Evolutionary conservation across 1,284 basidiomycete species (phyloP), one percentile per base, ranked within the genome.

Genomic region (Uromyces viciae-fabae): DNA sequence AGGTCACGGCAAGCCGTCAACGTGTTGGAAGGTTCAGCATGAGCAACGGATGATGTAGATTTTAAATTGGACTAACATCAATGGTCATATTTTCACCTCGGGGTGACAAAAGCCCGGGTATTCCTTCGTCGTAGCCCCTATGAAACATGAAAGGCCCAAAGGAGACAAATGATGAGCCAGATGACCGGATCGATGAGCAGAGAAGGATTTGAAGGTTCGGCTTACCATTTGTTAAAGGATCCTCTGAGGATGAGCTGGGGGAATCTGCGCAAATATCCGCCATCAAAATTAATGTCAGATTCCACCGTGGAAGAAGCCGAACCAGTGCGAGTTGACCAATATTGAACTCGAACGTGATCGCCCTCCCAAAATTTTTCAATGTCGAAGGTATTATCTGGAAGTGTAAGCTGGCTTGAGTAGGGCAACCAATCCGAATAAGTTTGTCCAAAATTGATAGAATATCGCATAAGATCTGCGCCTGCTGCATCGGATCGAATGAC

Each of bases 391-490:
- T 86, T 87, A n/a, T 89, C 85, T 81, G 91, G 88, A 77, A 95
- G 89, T 0, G 87, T 88, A 0, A 92, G 91, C n/a, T 87, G 89
- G 75, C 90, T 88, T 87, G 94, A 92, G 90, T 92, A 95, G 64
- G 87, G 87, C 46, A 87, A 86, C 94, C 94, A 95, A 17, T 88
- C 85, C 1, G 92, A 89, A 93, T 93, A 95, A 83, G 90, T 92
- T 85, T 90, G 88, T n/a, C 92, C 93, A 84, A 92, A 95, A 87
- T 95, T 91, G 87, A 90, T 90, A 9, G 92, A 91, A 86, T 94
- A 95, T 69, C 94, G 90, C 88, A 93, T 91, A 87, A 87, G 90
- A 83, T 95, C 93, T n/a, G 94, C 94, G 75, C 94, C 94, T 64
- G 89, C 89, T 3, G 94, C 94, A 60, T 89, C 89, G 87, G 95